phyloP scores from a whole-genome alignment of 805 yeast species.

The Kluyveromyces aestuarii region DNA sequence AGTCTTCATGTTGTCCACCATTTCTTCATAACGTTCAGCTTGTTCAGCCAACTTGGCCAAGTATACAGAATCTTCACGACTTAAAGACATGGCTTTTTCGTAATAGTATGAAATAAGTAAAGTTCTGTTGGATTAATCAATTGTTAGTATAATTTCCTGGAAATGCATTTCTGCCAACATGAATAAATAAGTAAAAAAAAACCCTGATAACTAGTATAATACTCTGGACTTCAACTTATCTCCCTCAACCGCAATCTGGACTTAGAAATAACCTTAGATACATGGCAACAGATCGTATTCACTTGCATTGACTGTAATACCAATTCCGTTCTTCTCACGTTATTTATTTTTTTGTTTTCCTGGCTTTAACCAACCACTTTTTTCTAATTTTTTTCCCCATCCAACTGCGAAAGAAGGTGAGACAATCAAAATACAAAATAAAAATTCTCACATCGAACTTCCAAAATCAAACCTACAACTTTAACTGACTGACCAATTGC shows the following conservation, averaged over 20 bases:
- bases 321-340: not conserved
- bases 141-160: not conserved
- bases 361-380: not conserved
- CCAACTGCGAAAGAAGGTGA: not conserved
- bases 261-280: too few relatives aligned
- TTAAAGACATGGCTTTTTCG: conserved; percentile 47
- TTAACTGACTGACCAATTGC: not conserved
- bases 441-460: too few relatives aligned
- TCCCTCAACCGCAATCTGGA: too few relatives aligned
- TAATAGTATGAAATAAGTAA: not conserved
- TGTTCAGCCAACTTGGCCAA: conserved; percentile 98
- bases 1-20: conserved; percentile 97
- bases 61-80: conserved; percentile 97
- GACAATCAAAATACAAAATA: not conserved
- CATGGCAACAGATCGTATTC: too few relatives aligned
- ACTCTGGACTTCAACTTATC: too few relatives aligned
- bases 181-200: not conserved
- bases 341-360: not conserved
- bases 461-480: not conserved
- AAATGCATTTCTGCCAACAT: not conserved
- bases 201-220: too few relatives aligned
- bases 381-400: not conserved
- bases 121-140: not conserved
- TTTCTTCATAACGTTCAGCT: conserved; percentile 99
- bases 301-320: too few relatives aligned